Conservation (phyloP, 1,284 basidiomycete species). For the Melampsora larici-populina region DNA sequence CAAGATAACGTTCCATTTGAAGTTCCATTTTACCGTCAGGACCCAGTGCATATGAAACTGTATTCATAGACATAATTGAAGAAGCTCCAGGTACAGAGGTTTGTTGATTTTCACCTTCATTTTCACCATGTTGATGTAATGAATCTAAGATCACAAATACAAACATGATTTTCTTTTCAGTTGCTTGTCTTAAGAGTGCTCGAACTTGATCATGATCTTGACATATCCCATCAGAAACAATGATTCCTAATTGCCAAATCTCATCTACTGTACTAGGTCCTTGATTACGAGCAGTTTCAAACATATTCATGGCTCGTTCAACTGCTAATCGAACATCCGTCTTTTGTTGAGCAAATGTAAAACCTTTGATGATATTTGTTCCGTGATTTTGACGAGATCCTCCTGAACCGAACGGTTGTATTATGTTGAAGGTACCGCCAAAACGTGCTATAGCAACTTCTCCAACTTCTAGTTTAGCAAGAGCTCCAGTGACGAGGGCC, state of each 20-base stretch:
- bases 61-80: slow-evolving; percentile 82
- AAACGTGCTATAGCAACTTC: slow-evolving; percentile 90
- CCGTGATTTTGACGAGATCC: slow-evolving; percentile 68
- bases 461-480: slow-evolving; percentile 88
- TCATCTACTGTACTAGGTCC: slow-evolving; percentile 72
- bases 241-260: slow-evolving; percentile 96
- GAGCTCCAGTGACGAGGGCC: slow-evolving; percentile 83
- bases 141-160: slow-evolving; percentile 97
- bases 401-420: slow-evolving; percentile 67
- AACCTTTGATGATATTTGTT: slow-evolving; percentile 73
- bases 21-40: slow-evolving; percentile 77
- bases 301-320: slow-evolving; percentile 73
- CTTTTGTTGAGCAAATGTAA: slow-evolving; percentile 84
- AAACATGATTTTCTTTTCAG: slow-evolving; percentile 88
- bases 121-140: slow-evolving; percentile 55
- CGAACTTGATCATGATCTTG: slow-evolving; percentile 87
- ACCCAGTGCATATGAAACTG: slow-evolving; percentile 79
- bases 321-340: slow-evolving; percentile 85
- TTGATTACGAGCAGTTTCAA: slow-evolving; percentile 59
- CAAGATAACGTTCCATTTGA: slow-evolving; percentile 81
- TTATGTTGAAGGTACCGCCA: slow-evolving; percentile 77
- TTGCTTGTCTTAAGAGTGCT: slow-evolving; percentile 75
- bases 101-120: not conserved
- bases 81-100: slow-evolving; percentile 36
- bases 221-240: slow-evolving; percentile 97